Conservation (phyloP, 2,329 filamentous ascomycete genomes). For the Sporothrix brunneoviolacea region DNA sequence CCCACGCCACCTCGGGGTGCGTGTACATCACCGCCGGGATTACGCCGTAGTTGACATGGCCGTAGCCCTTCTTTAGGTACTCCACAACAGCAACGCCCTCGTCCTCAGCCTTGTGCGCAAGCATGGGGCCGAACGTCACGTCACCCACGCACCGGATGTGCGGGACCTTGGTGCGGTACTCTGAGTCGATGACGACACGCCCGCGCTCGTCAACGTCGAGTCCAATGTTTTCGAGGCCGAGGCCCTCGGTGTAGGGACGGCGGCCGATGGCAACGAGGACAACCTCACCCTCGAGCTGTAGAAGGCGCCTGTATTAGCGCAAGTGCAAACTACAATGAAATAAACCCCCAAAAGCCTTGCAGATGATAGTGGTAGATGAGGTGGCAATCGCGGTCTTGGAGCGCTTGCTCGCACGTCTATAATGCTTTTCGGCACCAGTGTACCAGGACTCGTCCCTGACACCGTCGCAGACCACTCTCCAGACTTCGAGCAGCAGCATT, state of each 20-base stretch:
- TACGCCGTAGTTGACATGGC: slow-evolving; percentile 97
- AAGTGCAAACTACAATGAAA: background rate
- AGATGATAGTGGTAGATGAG: too few relatives aligned
- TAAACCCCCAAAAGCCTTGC: too few relatives aligned
- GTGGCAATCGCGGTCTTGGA: too few relatives aligned
- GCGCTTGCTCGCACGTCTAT: too few relatives aligned
- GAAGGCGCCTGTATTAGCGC: background rate
- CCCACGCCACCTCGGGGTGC: slow-evolving; percentile 96
- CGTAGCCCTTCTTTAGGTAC: slow-evolving; percentile 96
- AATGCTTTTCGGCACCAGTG: too few relatives aligned
- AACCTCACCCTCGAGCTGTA: slow-evolving; percentile 82
- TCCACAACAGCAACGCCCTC: slow-evolving; percentile 92
- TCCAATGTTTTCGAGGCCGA: slow-evolving; percentile 90
- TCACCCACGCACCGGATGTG: slow-evolving; percentile 97
- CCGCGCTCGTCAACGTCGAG: slow-evolving; percentile 89
- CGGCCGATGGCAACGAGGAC: slow-evolving; percentile 96
- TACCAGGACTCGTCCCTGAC: too few relatives aligned
- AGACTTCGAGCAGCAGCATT: too few relatives aligned
- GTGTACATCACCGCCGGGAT: slow-evolving; percentile 99
- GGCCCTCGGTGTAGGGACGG: slow-evolving; percentile 84
- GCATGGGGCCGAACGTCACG: slow-evolving; percentile 95
- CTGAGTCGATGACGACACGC: slow-evolving; percentile 92
- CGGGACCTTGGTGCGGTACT: slow-evolving; percentile 95
- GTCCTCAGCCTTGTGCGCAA: slow-evolving; percentile 98
- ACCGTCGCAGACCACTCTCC: too few relatives aligned